Percentiles rank a stretch among this genome's conserved stretches.
These are phyloP conservation scores for Darksidea phi DNA, from an alignment of 495 filamentous ascomycete genomes.

Conservation along the genomic window DNA sequence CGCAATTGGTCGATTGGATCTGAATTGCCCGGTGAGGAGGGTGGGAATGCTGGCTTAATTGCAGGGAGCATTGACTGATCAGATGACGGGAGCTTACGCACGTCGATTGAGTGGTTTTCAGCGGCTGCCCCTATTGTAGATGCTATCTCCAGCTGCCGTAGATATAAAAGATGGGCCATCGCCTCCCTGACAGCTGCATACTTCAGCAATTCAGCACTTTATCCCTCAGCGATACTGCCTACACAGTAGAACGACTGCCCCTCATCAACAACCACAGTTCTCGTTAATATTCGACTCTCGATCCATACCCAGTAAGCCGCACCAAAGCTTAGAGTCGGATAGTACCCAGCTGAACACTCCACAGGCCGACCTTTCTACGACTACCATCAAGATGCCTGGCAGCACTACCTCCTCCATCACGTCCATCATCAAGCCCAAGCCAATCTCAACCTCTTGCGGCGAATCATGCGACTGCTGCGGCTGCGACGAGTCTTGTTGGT, in stretches of 20 bases:
- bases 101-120: no score
- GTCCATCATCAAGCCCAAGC: constrained; percentile 36
- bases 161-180: no score
- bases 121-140: not conserved
- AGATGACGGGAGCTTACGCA: no score
- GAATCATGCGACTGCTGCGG: constrained; percentile 35
- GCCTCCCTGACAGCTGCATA: no score
- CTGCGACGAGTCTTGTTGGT: constrained; percentile 37
- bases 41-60: no score
- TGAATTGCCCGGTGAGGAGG: not conserved
- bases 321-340: not conserved
- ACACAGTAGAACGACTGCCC: no score
- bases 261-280: no score
- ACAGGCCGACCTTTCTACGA: not conserved
- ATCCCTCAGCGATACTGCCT: no score
- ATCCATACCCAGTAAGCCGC: not conserved
- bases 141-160: not conserved
- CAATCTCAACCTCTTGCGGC: constrained; percentile 28
- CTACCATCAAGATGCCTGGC: constrained; percentile 23
- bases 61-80: no score
- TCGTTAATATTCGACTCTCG: no score
- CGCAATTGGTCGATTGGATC: not conserved
- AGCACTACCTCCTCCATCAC: constrained; percentile 25
- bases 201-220: no score
- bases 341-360: not conserved